These are phyloP conservation scores for Fusarium poae DNA, from an alignment of 2,329 filamentous ascomycete species.

Conservation along the genomic window DNA sequence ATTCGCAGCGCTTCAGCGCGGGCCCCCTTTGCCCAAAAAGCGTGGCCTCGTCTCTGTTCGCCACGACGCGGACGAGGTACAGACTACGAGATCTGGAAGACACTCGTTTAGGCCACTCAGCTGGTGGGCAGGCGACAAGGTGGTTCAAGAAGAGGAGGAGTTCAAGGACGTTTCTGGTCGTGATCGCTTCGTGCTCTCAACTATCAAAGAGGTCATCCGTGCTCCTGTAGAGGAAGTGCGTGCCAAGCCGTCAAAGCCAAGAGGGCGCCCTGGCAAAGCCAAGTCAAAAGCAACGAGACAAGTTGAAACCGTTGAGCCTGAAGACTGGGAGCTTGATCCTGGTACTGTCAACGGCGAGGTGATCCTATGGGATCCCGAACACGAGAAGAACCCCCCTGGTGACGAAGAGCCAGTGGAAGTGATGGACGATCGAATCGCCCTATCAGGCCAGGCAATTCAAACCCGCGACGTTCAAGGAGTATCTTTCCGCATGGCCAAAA, in stretches of 20 bases:
- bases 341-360: conserved; percentile 75
- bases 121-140: conserved; percentile 88
- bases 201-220: conserved; percentile 82
- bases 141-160: conserved; percentile 75
- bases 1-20: conserved; percentile 63
- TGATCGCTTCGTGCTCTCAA: conserved; percentile 70
- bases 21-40: conserved; percentile 67
- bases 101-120: conserved; percentile 82
- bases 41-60: conserved; percentile 67
- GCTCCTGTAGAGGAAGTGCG: conserved; percentile 69
- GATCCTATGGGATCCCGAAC: conserved; percentile 71
- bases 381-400: conserved; percentile 66
- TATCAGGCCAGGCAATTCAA: conserved; percentile 68
- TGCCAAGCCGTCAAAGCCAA: conserved; percentile 46
- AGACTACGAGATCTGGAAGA: conserved; percentile 80
- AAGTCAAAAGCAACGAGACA: conserved; percentile 54
- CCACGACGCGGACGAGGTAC: conserved; percentile 63
- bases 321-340: conserved; percentile 78
- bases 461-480: conserved; percentile 72
- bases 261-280: conserved; percentile 47
- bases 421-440: conserved; percentile 67
- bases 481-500: conserved; percentile 89
- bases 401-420: conserved; percentile 68
- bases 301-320: conserved; percentile 68
- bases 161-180: conserved; percentile 61